Percentiles rank a stretch among this genome's conserved stretches.
Evolutionary conservation across 2,329 filamentous ascomycete species (phyloP).

Genomic region (Atkinsonella hypoxylon): DNA sequence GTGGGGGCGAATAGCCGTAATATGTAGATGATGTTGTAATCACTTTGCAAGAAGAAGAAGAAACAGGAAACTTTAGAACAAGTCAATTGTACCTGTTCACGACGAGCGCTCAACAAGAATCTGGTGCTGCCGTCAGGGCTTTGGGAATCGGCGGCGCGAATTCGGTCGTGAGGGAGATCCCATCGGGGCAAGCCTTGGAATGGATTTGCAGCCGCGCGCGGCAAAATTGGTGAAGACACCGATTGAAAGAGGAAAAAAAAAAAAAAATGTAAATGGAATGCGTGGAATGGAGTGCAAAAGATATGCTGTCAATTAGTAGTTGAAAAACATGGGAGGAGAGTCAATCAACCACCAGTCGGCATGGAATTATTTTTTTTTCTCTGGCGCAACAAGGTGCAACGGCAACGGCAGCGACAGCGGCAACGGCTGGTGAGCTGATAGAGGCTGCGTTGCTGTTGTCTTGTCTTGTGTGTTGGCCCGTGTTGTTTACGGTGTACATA

Average conservation of each 20-base stretch:
- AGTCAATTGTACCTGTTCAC: not conserved
- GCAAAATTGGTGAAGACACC: not conserved
- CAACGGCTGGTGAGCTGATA: too few relatives aligned
- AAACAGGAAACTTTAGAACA: not conserved
- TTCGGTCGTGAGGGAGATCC: slow-evolving; percentile 4
- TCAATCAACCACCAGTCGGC: too few relatives aligned
- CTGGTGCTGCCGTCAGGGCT: slow-evolving; percentile 1
- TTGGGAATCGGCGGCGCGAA: not conserved
- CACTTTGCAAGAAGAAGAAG: not conserved
- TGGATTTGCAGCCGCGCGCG: not conserved
- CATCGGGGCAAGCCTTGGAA: slow-evolving; percentile 4
- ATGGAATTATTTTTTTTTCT: not conserved
- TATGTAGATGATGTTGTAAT: too few relatives aligned
- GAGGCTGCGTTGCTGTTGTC: not conserved
- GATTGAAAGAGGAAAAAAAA: not conserved
- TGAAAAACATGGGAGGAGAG: not conserved
- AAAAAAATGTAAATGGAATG: not conserved
- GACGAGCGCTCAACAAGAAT: not conserved
- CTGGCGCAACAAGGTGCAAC: not conserved
- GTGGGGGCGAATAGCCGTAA: too few relatives aligned
- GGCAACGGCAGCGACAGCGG: not conserved
- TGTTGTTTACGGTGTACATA: too few relatives aligned
- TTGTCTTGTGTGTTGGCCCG: too few relatives aligned
- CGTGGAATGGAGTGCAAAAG: too few relatives aligned
- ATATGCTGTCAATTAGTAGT: not conserved